phyloP scores from a whole-genome alignment of 225 moss, liverwort and hornwort species.

The Marchantia paleacea region DNA sequence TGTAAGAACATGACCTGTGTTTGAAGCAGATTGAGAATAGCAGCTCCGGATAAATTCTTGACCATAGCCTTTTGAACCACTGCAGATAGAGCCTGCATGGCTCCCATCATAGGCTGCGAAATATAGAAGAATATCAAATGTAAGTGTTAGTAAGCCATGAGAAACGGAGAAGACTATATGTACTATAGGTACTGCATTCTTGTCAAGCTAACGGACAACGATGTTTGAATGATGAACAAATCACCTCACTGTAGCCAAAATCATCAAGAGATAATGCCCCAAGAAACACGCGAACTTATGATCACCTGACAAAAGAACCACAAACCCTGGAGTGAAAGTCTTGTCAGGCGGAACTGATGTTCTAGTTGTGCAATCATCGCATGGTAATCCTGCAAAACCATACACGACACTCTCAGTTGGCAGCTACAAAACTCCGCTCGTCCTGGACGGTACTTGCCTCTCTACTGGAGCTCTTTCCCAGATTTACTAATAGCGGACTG shows the following conservation, averaged over 20 bases:
- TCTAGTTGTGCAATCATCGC: slow-evolving; percentile 98
- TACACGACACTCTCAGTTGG: not conserved
- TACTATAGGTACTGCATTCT: not conserved
- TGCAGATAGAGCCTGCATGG: slow-evolving; percentile 81
- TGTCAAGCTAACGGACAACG: not conserved
- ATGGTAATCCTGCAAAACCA: slow-evolving; percentile 67
- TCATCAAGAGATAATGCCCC: too few species aligned
- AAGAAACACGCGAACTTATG: not conserved
- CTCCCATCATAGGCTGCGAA: slow-evolving; percentile 87
- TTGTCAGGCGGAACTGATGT: slow-evolving; percentile 85
- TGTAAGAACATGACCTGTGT: slow-evolving; percentile 52
- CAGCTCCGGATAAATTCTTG: slow-evolving; percentile 82
- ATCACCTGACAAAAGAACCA: slow-evolving; percentile 97
- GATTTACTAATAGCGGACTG: too few species aligned
- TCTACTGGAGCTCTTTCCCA: not conserved
- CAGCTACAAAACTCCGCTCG: too few species aligned
- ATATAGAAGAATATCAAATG: not conserved
- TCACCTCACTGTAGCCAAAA: too few species aligned
- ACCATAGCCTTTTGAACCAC: slow-evolving; percentile 68
- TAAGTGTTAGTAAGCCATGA: not conserved
- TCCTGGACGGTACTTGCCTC: not conserved
- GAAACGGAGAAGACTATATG: not conserved
- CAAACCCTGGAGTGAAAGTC: slow-evolving; percentile 93
- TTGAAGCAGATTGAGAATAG: slow-evolving; percentile 84
- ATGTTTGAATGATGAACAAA: not conserved